Percentiles rank a stretch among this genome's conserved stretches.
phyloP scores from a whole-genome alignment of 2,329 filamentous ascomycete genomes.

The Aureobasidium sp. region DNA sequence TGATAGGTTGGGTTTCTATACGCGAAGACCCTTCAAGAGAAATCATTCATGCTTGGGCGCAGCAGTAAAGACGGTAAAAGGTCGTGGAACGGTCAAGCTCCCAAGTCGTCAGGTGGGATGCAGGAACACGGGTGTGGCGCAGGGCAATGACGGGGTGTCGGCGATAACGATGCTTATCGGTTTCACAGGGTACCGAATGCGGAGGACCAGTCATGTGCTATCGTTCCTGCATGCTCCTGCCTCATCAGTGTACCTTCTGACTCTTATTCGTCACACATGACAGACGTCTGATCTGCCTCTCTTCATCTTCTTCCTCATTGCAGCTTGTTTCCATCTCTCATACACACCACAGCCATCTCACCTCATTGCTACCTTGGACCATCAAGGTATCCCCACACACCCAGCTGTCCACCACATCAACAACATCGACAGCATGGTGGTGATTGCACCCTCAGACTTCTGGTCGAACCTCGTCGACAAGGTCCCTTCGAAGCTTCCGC shows the following conservation, averaged over 20 bases:
- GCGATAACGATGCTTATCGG: constrained; percentile 1
- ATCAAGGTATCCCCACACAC: background rate
- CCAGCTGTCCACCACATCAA: background rate
- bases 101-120: background rate
- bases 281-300: background rate
- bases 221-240: background rate
- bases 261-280: background rate
- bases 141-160: background rate
- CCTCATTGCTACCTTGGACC: background rate
- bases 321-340: background rate
- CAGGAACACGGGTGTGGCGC: constrained; percentile 11
- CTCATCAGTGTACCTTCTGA: background rate
- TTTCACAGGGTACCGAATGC: background rate
- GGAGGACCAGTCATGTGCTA: background rate
- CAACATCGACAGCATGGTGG: background rate
- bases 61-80: too few relatives aligned
- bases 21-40: too few relatives aligned
- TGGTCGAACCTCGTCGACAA: constrained; percentile 11
- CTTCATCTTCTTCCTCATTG: too few relatives aligned
- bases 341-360: background rate
- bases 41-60: too few relatives aligned
- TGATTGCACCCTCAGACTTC: background rate
- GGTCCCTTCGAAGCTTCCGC: background rate
- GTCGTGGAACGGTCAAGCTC: too few relatives aligned
- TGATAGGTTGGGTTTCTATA: too few relatives aligned